phyloP scores from a whole-genome alignment of 2,329 filamentous ascomycete species.

The Daldinia eschscholtzii region DNA sequence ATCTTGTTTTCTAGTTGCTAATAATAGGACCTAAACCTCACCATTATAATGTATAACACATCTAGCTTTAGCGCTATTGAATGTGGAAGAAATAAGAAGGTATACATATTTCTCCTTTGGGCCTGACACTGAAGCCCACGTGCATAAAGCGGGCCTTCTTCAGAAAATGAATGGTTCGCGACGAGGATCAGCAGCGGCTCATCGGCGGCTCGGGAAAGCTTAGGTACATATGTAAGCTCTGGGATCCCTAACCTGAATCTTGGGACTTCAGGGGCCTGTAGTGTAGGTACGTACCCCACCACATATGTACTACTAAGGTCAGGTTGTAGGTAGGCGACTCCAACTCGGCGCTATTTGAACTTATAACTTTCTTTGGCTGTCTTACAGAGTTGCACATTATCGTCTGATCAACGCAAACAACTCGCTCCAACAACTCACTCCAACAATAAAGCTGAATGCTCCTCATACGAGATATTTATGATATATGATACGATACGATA shows the following conservation, averaged over 20 bases:
- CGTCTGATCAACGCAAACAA: slow-evolving; percentile 9
- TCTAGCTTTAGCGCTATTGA: background rate
- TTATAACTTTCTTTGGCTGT: slow-evolving; percentile 29
- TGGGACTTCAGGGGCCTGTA: background rate
- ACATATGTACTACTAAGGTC: too few relatives aligned
- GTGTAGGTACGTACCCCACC: too few relatives aligned
- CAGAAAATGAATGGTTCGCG: slow-evolving; percentile 26
- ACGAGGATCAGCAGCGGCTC: slow-evolving; percentile 28
- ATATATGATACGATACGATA: slow-evolving; percentile 16
- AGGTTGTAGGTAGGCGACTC: slow-evolving; percentile 15
- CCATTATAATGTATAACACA: slow-evolving; percentile 1
- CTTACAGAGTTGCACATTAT: slow-evolving; percentile 11
- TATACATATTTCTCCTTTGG: background rate
- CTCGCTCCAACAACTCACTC: slow-evolving; percentile 15
- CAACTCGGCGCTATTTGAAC: slow-evolving; percentile 26
- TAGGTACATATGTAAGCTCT: slow-evolving; percentile 14
- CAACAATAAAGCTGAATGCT: slow-evolving; percentile 8
- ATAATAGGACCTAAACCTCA: background rate
- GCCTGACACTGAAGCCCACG: slow-evolving; percentile 7
- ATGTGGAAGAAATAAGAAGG: slow-evolving; percentile 6
- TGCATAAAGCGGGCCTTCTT: slow-evolving; percentile 19
- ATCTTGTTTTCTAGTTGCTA: background rate
- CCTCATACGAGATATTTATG: slow-evolving; percentile 3
- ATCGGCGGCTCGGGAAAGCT: too few relatives aligned
- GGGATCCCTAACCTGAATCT: background rate